Conservation (phyloP, 148 eudicot species). For the Rhododendron ovatum region DNA sequence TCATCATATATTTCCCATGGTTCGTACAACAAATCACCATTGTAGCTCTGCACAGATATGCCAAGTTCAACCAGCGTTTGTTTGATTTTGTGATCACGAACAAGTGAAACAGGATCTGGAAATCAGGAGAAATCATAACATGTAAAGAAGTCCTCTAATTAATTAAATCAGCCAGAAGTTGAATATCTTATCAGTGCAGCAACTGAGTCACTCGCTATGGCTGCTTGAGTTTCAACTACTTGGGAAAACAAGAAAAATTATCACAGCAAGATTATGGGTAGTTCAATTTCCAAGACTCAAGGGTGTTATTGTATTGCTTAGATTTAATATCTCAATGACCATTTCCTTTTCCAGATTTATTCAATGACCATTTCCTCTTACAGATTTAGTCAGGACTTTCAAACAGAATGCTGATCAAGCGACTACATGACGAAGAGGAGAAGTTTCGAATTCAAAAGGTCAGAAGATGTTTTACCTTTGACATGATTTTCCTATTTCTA, state of each 20-base stretch:
- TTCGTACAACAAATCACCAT: slow-evolving; percentile 82
- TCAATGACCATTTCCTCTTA: not conserved
- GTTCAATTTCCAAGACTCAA: not conserved
- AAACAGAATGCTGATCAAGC: not conserved
- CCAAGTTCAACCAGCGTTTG: slow-evolving; percentile 63
- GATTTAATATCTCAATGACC: not conserved
- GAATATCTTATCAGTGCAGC: not conserved
- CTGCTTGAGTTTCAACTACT: not conserved
- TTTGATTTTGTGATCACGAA: slow-evolving; percentile 87
- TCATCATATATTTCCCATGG: slow-evolving; percentile 96
- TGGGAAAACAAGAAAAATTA: not conserved
- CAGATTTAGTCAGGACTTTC: not conserved
- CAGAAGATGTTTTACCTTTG: not conserved
- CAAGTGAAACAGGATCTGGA: slow-evolving; percentile 95
- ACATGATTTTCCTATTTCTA: not conserved
- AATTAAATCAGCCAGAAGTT: not conserved
- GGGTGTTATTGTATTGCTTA: not conserved
- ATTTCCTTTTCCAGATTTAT: not conserved
- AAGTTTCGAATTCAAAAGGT: not conserved
- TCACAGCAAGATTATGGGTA: not conserved
- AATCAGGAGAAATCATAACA: not conserved
- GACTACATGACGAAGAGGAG: not conserved
- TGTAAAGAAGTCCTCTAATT: not conserved
- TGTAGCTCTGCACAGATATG: slow-evolving; percentile 65
- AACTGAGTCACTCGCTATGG: not conserved